Evolutionary conservation across 768 basidiomycete species (phyloP).

Genomic region (Boletus eberwhitei): DNA sequence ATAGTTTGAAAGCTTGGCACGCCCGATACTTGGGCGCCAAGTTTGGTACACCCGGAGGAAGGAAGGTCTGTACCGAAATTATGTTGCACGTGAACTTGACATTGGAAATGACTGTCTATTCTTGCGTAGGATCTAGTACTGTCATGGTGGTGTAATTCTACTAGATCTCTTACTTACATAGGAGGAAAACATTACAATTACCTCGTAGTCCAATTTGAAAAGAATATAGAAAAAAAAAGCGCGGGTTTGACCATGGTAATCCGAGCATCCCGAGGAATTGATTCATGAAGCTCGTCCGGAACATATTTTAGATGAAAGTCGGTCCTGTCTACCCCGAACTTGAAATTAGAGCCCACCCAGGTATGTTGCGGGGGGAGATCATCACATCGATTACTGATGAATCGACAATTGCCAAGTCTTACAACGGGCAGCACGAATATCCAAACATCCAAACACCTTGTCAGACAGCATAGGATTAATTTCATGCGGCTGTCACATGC

Average conservation of each 20-base stretch:
- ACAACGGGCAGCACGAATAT: background rate
- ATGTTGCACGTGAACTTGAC: slow-evolving; percentile 12
- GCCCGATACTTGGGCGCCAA: background rate
- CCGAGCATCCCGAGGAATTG: background rate
- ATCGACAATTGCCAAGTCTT: background rate
- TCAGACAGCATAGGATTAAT: background rate
- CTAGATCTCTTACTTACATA: background rate
- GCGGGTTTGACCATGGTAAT: background rate
- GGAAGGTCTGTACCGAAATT: slow-evolving; percentile 3
- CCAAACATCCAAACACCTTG: background rate
- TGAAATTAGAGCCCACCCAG: background rate
- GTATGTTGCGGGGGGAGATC: background rate
- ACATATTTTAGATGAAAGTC: background rate
- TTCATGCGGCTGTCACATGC: background rate
- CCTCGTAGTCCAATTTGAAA: slow-evolving; percentile 1
- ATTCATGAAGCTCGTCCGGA: background rate
- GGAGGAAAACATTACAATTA: background rate
- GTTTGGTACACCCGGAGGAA: background rate
- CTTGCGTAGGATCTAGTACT: slow-evolving; percentile 17
- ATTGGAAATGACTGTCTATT: slow-evolving; percentile 18
- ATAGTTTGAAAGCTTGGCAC: too few species aligned
- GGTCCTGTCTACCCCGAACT: background rate
- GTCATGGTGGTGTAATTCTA: slow-evolving; percentile 1
- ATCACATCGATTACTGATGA: background rate
- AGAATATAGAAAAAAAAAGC: background rate